phyloP scores from a whole-genome alignment of 2,329 filamentous ascomycete species.

The Trichoderma atroviride region DNA sequence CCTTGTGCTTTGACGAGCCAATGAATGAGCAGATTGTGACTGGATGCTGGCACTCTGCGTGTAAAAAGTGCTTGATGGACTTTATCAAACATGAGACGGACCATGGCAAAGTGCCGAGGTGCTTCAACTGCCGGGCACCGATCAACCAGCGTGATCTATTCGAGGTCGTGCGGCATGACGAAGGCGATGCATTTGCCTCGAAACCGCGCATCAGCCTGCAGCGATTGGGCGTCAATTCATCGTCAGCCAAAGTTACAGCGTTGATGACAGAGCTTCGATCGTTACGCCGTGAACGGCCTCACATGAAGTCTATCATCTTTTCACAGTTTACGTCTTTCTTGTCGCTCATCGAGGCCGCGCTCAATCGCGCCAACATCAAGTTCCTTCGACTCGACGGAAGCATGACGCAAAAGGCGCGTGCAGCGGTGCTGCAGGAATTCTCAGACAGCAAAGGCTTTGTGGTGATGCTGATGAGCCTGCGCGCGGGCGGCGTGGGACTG shows the following conservation, averaged over 20 bases:
- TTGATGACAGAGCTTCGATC: conserved; percentile 74
- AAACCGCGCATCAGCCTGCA: conserved; percentile 62
- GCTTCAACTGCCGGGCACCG: conserved; percentile 85
- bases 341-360: conserved; percentile 82
- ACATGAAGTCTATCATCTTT: conserved; percentile 88
- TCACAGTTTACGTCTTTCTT: conserved; percentile 98
- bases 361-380: conserved; percentile 70
- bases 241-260: conserved; percentile 85
- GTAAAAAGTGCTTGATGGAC: conserved; percentile 87
- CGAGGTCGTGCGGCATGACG: conserved; percentile 82
- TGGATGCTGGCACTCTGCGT: conserved; percentile 96
- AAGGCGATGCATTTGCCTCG: conserved; percentile 49
- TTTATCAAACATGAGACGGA: conserved; percentile 87
- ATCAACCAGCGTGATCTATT: conserved; percentile 86
- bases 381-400: conserved; percentile 90
- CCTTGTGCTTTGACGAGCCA: conserved; percentile 91
- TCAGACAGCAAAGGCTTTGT: conserved; percentile 60
- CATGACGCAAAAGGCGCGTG: conserved; percentile 83
- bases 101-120: conserved; percentile 74
- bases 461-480: conserved; percentile 79
- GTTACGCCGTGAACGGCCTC: conserved; percentile 65
- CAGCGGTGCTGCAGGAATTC: conserved; percentile 77
- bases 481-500: conserved; percentile 89
- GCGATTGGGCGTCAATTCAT: conserved; percentile 63
- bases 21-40: conserved; percentile 95